phyloP scores from a whole-genome alignment of 148 eudicot genomes.

The Fagopyrum tataricum region DNA sequence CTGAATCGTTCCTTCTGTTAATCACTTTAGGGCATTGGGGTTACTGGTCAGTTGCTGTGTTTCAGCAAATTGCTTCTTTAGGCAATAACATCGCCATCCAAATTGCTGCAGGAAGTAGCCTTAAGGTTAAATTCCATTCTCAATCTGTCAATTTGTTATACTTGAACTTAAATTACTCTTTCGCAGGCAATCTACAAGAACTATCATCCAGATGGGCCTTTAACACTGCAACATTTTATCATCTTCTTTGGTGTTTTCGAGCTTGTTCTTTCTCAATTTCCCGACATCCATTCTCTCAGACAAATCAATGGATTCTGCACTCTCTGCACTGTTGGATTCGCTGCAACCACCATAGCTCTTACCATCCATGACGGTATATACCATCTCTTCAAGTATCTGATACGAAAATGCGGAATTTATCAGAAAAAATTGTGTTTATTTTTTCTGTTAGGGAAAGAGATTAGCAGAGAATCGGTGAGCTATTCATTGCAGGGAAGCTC shows the following conservation, averaged over 20 bases:
- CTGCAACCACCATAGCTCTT: constrained; percentile 37
- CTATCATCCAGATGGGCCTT: constrained; percentile 27
- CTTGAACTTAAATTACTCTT: background rate
- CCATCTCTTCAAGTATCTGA: background rate
- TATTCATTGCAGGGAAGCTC: constrained; percentile 34
- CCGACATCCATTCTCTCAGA: constrained; percentile 34
- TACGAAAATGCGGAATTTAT: too few species aligned
- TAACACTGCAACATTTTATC: constrained; percentile 41
- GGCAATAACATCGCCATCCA: constrained; percentile 46
- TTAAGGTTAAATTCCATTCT: constrained; percentile 22
- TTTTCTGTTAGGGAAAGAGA: constrained; percentile 26
- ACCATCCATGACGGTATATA: constrained; percentile 31
- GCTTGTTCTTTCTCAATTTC: constrained; percentile 37
- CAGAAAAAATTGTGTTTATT: background rate
- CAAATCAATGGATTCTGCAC: constrained; percentile 41
- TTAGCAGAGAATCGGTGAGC: constrained; percentile 29
- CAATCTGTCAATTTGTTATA: background rate
- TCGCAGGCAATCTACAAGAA: constrained; percentile 37
- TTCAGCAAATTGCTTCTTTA: constrained; percentile 47
- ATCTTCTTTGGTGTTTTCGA: constrained; percentile 35
- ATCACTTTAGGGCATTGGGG: constrained; percentile 33
- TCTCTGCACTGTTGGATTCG: constrained; percentile 33
- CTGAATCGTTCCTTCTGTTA: background rate
- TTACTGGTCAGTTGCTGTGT: constrained; percentile 40
- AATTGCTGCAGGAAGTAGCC: constrained; percentile 49